Base-by-base conservation (phyloP, 805 yeast genomes). In the Tanozyma kutaoensis region DNA sequence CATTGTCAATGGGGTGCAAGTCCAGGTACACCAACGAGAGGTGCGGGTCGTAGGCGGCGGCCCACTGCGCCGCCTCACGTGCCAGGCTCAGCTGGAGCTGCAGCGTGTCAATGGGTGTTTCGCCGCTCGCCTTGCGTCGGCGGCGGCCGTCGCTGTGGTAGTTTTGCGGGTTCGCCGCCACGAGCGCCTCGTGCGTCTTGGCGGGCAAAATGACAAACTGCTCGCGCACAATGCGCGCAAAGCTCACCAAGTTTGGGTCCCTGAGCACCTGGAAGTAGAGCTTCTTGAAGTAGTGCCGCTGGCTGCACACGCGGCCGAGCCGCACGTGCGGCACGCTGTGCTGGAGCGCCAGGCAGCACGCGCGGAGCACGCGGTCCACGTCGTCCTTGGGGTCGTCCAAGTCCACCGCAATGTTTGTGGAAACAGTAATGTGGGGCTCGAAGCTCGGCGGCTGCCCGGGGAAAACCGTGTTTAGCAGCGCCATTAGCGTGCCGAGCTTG, bases 391-490 rank as follows among this genome's bases (percentile, higher is more conserved):
- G 34, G 25, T 55, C 50, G 7, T 45, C 48, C 33, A 53, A 35
- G 30, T 58, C 50, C 15, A 75, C 52, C 2, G 48, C 54, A 18
- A 80, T 54, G 31, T 69, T 65, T n/a, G 82, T 63, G 2, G 84
- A 71, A 15, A 80, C 60, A 2, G 93, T 81, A 20, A 81, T 61
- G 44, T 80, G 93, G 3, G 93, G 93, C 34, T 70, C 78, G 39
- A 79, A 73, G 17, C 42, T 46, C 2, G 78, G 77, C 1, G 84
- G 72, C 29, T 48, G 62, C 27, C 72, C 76, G 8, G 79, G 78
- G 41, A 80, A 77, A n/a, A 78, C 52, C 1, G 86, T 75, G 23
- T 66, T 68, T 20, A 80, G 48, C 8, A 84, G 73, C n/a, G 65
- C 55, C 48, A 76, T 74, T 20, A 76, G 55, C 12, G 77, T 67